These are phyloP conservation scores for Shiraia sp. DNA, from an alignment of 2,329 filamentous ascomycete species.

Conservation along the genomic window DNA sequence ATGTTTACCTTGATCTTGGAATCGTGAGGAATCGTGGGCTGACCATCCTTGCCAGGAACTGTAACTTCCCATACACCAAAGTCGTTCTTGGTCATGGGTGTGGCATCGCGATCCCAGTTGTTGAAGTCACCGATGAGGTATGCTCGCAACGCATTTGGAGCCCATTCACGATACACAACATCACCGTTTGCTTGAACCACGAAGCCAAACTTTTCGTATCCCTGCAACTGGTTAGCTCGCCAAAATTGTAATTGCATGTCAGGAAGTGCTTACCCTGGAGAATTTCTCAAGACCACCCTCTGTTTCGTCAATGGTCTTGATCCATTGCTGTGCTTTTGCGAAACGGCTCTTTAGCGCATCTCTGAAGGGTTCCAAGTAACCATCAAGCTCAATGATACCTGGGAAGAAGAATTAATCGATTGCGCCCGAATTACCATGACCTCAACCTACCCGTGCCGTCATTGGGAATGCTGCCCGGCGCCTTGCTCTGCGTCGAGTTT, in stretches of 20 bases:
- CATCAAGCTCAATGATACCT: constrained; percentile 88
- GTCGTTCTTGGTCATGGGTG: constrained; percentile 82
- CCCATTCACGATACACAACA: constrained; percentile 94
- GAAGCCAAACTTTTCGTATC: constrained; percentile 84
- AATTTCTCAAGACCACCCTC: constrained; percentile 94
- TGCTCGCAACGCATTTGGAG: constrained; percentile 82
- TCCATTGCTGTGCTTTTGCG: constrained; percentile 81
- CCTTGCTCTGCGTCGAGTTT: constrained; percentile 50
- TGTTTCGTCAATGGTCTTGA: constrained; percentile 76
- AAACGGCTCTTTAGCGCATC: constrained; percentile 77
- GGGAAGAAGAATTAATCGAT: constrained; percentile 26
- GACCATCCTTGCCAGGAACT: constrained; percentile 72
- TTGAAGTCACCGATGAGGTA: constrained; percentile 96
- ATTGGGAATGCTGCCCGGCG: constrained; percentile 59
- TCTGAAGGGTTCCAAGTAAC: constrained; percentile 85
- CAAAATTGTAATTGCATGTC: not conserved
- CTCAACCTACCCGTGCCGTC: constrained; percentile 69
- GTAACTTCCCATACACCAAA: constrained; percentile 88
- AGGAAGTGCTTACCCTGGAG: constrained; percentile 64
- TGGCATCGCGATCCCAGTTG: constrained; percentile 80
- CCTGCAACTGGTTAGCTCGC: constrained; percentile 56
- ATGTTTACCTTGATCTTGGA: constrained; percentile 86
- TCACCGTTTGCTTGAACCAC: constrained; percentile 80
- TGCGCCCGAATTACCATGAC: not conserved
- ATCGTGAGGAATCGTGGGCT: constrained; percentile 83